These are phyloP conservation scores for Termitomyces sp. DNA, from an alignment of 768 basidiomycete genomes.

Conservation along the genomic window DNA sequence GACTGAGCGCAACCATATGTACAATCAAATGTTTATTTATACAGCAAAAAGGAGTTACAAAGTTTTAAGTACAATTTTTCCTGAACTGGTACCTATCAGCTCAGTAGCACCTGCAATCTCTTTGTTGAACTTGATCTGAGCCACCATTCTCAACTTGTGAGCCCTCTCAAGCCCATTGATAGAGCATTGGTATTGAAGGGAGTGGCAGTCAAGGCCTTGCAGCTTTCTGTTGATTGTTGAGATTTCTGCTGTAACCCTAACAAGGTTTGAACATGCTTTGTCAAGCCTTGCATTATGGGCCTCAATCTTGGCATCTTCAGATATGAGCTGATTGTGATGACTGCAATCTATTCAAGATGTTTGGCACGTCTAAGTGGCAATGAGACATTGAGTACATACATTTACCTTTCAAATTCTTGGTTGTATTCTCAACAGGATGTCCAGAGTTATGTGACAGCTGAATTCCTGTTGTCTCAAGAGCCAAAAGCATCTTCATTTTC, in stretches of 20 bases:
- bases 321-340: not conserved
- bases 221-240: not conserved
- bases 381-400: not conserved
- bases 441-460: not conserved
- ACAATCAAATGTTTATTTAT: not conserved
- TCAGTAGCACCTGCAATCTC: not conserved
- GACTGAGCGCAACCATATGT: too few relatives aligned
- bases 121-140: not conserved
- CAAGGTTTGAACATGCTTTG: not conserved
- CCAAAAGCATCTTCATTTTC: not conserved
- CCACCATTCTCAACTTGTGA: not conserved
- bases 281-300: not conserved
- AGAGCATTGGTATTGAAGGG: not conserved
- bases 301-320: constrained; percentile 7
- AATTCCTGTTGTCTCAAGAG: not conserved
- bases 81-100: not conserved
- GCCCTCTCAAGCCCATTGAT: not conserved
- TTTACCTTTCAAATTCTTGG: not conserved
- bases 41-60: too few relatives aligned
- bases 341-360: not conserved
- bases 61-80: not conserved
- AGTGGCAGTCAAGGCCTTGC: not conserved
- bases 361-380: not conserved
- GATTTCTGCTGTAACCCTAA: not conserved
- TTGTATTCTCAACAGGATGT: not conserved